Conservation (phyloP, 768 basidiomycete species). For the Tylopilus sp. region DNA sequence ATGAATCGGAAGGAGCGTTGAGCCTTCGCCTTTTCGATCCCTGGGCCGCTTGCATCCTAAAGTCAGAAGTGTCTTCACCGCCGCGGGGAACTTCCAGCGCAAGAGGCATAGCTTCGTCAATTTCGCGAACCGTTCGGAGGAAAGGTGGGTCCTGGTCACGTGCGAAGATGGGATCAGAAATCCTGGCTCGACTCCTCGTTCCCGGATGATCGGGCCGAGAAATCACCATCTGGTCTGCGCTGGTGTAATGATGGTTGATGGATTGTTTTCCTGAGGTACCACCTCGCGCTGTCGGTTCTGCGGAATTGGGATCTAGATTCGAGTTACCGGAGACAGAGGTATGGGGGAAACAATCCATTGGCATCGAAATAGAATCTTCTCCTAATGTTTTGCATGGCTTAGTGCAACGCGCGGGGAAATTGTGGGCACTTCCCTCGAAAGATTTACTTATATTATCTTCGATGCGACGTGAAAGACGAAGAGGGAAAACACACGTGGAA, state of each 20-base stretch:
- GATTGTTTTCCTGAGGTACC: not conserved
- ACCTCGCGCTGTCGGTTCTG: constrained; percentile 3
- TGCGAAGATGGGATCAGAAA: constrained; percentile 7
- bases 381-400: constrained; percentile 9
- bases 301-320: not conserved
- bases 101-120: constrained; percentile 3
- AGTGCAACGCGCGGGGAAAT: not conserved
- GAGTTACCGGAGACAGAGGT: not conserved
- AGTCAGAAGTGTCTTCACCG: not conserved
- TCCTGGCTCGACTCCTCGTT: constrained; percentile 1
- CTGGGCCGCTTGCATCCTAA: not conserved
- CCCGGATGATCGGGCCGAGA: not conserved
- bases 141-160: not conserved
- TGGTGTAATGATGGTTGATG: no score
- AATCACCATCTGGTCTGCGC: not conserved
- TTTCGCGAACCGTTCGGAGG: not conserved
- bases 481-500: constrained; percentile 16
- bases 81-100: not conserved
- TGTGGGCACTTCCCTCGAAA: not conserved
- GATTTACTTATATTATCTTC: not conserved
- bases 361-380: not conserved
- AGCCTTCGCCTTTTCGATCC: not conserved
- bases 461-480: not conserved
- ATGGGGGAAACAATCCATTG: not conserved
- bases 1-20: not conserved